Base-by-base conservation (phyloP, 768 basidiomycete genomes). In the Amanita molliuscula region DNA sequence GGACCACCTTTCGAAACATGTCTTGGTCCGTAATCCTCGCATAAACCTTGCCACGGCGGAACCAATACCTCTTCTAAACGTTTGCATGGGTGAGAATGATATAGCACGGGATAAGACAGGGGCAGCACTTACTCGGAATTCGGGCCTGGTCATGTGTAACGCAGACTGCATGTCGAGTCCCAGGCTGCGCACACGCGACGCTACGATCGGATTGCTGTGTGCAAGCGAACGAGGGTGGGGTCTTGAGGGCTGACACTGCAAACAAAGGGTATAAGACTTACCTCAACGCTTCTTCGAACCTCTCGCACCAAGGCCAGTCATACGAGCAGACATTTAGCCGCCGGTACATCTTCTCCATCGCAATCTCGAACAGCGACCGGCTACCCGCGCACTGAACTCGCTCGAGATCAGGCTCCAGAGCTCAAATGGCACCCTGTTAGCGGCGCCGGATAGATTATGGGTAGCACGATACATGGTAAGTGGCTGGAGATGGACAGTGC, bases 281-380 rank as follows among this genome's bases (percentile, higher is more conserved):
- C 48, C 48, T 48, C 48, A 48, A 28, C 7, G 16, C 25, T 8
- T 48, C 48, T 37, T 47, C 46, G 25, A 47, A 37, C 20, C 46
- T 35, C 34, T 47, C 46, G 35, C 46, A 47, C 46, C 46, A 47
- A 23, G 46, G 46, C 46, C 46, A 47, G 21, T 48, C 48, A 26
- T 23, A 48, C 4, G 38, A 48, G 18, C 37, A 41, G 26, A 48
- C 38, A 3, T 48, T 48, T 10, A 48, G 7, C 3, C 28, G 16
- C 6, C 38, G 38, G 18, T 48, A 48, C 9, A 48, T 18, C 18
- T 48, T 48, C 26, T 38, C 48, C 48, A 48, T 48, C 23, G 48
- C 21, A 10, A 48, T 48, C 11, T 48, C 48, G 21, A 48, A 48
- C 25, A 48, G 16, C 3, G 48, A 16, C 18, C 48, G 29, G 29